Percentiles rank a stretch among this genome's conserved stretches.
Evolutionary conservation across 345 rosid genomes (phyloP).

Genomic region (Camelina sativa): DNA sequence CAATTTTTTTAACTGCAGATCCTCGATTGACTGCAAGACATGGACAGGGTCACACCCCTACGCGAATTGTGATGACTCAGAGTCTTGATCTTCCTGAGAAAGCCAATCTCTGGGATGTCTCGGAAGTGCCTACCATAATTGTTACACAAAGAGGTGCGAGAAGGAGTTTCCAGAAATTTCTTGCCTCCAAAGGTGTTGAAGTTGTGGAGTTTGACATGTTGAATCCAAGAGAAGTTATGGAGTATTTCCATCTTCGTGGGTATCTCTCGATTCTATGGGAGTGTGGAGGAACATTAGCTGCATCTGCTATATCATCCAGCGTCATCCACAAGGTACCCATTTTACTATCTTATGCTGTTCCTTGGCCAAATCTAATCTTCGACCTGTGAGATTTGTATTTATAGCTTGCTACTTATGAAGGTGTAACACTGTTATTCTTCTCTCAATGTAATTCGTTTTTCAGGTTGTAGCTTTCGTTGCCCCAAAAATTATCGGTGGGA

Average conservation of each 20-base stretch:
- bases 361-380: not conserved
- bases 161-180: slow-evolving; percentile 78
- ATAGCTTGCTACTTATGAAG: too few relatives aligned
- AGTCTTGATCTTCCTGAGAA: slow-evolving; percentile 86
- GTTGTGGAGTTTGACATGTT: slow-evolving; percentile 96
- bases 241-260: slow-evolving; percentile 88
- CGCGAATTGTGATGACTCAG: slow-evolving; percentile 78
- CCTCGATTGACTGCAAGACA: slow-evolving; percentile 88
- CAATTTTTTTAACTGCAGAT: slow-evolving; percentile 52
- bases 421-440: not conserved
- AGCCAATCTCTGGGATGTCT: slow-evolving; percentile 88
- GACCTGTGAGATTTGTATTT: too few relatives aligned
- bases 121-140: slow-evolving; percentile 80
- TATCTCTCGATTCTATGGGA: slow-evolving; percentile 96
- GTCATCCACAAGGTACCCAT: slow-evolving; percentile 81
- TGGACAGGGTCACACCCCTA: slow-evolving; percentile 90
- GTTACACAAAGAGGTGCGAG: slow-evolving; percentile 93
- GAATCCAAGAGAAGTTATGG: slow-evolving; percentile 94
- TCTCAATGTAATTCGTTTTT: slow-evolving; percentile 9
- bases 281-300: slow-evolving; percentile 90
- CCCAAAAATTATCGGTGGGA: slow-evolving; percentile 96
- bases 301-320: slow-evolving; percentile 89
- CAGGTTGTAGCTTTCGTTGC: slow-evolving; percentile 94
- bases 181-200: slow-evolving; percentile 89
- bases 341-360: not conserved